Conservation (phyloP, 768 basidiomycete genomes). For the Nevesoporus exiguus region DNA sequence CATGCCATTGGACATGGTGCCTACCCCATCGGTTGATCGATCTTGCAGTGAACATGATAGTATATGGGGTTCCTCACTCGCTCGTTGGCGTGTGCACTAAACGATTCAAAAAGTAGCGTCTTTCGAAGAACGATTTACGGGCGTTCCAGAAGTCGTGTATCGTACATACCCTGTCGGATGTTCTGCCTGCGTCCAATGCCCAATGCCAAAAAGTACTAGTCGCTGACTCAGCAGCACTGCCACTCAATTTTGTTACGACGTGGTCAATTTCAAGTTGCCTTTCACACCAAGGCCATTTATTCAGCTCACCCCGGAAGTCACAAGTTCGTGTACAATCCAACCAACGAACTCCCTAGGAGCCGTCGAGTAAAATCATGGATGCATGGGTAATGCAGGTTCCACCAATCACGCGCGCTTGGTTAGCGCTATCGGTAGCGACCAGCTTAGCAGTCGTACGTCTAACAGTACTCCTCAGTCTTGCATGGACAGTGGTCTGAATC, state of each 20-base stretch:
- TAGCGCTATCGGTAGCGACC: conserved; percentile 70
- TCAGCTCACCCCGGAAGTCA: neutral
- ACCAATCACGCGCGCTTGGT: conserved; percentile 86
- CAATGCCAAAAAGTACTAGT: neutral
- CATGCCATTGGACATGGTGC: too few relatives aligned
- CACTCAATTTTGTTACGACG: neutral
- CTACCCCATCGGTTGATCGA: too few relatives aligned
- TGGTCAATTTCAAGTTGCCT: conserved; percentile 4
- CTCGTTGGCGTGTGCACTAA: too few relatives aligned
- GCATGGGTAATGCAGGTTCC: conserved; percentile 91
- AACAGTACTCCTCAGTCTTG: neutral
- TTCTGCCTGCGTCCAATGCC: neutral
- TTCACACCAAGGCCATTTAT: neutral
- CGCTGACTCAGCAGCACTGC: conserved; percentile 20
- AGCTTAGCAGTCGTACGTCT: conserved; percentile 82
- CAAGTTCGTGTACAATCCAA: neutral
- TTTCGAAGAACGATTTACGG: too few relatives aligned
- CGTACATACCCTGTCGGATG: neutral
- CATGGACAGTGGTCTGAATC: neutral
- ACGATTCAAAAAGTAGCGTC: too few relatives aligned
- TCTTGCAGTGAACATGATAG: too few relatives aligned
- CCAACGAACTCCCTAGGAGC: neutral
- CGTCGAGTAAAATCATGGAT: conserved; percentile 53
- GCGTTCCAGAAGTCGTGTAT: too few relatives aligned
- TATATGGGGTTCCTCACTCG: too few relatives aligned